These are phyloP conservation scores for Mortierella sp. DNA, from an alignment of 371 early-diverging fungal genomes.

Conservation along the genomic window DNA sequence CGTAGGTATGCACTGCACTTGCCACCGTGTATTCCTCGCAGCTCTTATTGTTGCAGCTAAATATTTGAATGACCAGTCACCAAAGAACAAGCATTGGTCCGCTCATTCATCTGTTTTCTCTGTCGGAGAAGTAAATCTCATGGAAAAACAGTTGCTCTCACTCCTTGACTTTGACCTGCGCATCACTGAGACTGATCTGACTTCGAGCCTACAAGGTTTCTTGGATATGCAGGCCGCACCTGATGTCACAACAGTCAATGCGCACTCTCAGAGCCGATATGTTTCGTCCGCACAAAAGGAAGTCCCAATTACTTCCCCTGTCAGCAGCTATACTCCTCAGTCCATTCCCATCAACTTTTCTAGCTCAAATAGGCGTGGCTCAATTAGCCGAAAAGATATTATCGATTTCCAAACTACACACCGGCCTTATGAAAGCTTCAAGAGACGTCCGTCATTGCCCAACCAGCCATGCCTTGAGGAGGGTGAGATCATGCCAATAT, in stretches of 20 bases:
- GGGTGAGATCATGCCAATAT: conserved; percentile 49
- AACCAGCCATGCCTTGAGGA: conserved; percentile 55
- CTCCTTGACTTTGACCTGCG: conserved; percentile 67
- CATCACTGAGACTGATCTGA: conserved; percentile 56
- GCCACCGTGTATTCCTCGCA: conserved; percentile 85
- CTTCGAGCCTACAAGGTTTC: conserved; percentile 43
- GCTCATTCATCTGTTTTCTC: conserved; percentile 75
- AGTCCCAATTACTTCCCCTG: conserved; percentile 34
- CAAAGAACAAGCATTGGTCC: conserved; percentile 88
- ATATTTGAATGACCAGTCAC: conserved; percentile 81
- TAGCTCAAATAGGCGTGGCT: conserved; percentile 46
- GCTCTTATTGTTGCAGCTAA: conserved; percentile 82
- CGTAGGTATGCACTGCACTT: conserved; percentile 80
- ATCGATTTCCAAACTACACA: background rate
- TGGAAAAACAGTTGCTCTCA: conserved; percentile 85
- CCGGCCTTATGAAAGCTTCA: conserved; percentile 40
- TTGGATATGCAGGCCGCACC: conserved; percentile 31
- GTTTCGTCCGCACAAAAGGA: conserved; percentile 8
- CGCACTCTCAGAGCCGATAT: conserved; percentile 18
- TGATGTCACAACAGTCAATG: background rate
- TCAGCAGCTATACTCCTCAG: conserved; percentile 36
- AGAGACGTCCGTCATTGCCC: conserved; percentile 48
- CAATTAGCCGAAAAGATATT: conserved; percentile 10
- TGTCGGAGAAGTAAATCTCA: conserved; percentile 81
- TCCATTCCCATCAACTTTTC: conserved; percentile 34